Conservation (phyloP, 768 basidiomycete species). For the Phanerochaete carnosa region DNA sequence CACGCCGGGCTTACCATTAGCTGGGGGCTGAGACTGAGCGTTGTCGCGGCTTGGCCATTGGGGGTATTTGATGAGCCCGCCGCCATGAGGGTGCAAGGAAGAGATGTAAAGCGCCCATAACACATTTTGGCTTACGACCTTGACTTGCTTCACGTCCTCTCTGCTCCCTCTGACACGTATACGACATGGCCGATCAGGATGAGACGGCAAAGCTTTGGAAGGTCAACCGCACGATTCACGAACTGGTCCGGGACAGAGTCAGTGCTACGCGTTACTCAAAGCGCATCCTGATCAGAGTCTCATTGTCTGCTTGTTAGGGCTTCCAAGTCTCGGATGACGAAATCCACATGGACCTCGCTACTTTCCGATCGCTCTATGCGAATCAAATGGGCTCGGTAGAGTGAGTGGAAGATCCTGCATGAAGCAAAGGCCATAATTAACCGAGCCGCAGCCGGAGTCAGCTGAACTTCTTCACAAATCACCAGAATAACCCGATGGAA, state of each 20-base stretch:
- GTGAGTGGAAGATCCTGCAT: constrained; percentile 45
- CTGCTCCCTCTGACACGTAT: constrained; percentile 13
- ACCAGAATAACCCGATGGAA: constrained; percentile 58
- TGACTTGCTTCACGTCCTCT: constrained; percentile 1
- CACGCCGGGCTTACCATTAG: constrained; percentile 27
- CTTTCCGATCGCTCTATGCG: constrained; percentile 73
- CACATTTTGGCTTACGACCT: constrained; percentile 9
- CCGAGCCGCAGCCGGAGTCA: constrained; percentile 66
- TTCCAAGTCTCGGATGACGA: constrained; percentile 94
- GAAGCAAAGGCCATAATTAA: neutral
- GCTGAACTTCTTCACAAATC: constrained; percentile 88
- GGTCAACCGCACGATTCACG: constrained; percentile 94
- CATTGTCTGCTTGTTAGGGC: constrained; percentile 54
- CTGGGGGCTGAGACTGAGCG: constrained; percentile 21
- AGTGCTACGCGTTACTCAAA: constrained; percentile 24
- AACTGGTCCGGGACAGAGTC: constrained; percentile 94
- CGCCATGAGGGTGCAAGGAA: constrained; percentile 1
- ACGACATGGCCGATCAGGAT: constrained; percentile 68
- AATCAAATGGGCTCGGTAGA: constrained; percentile 76
- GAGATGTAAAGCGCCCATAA: constrained; percentile 3
- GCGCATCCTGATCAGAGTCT: constrained; percentile 8
- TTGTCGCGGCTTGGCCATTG: constrained; percentile 12
- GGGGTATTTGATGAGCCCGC: neutral
- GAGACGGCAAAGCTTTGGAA: constrained; percentile 92
- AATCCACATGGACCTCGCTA: constrained; percentile 80